Base-by-base conservation (phyloP, 139 green algal genomes). In the Chlorella ohadii region DNA sequence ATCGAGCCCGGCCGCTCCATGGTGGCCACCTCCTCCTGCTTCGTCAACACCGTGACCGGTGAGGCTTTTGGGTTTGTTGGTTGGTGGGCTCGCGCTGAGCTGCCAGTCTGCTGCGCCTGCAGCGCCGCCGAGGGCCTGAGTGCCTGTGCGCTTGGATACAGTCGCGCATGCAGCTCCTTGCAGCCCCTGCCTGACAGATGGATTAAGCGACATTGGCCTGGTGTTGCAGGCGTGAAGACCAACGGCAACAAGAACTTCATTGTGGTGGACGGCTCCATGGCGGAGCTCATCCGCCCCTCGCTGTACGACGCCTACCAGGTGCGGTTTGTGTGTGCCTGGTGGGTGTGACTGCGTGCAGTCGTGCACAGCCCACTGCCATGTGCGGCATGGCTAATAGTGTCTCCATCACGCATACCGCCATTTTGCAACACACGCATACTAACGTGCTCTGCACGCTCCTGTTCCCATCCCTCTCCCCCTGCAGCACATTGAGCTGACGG, bases 171-270 rank as follows among this genome's bases (percentile, higher is more conserved):
- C n/a, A n/a, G n/a, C n/a, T n/a, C n/a, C n/a, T n/a, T n/a, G n/a
- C n/a, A n/a, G n/a, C n/a, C n/a, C n/a, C n/a, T n/a, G n/a, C n/a
- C n/a, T n/a, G n/a, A n/a, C n/a, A n/a, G n/a, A n/a, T n/a, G n/a
- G n/a, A n/a, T n/a, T n/a, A n/a, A n/a, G n/a, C n/a, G n/a, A n/a
- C n/a, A n/a, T n/a, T n/a, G n/a, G n/a, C n/a, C n/a, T n/a, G n/a
- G n/a, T n/a, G n/a, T 31, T 56, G 92, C 90, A 88, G 95, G 96
- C 77, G 90, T 94, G 20, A 99, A 99, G 92, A 97, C 95, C 81
- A 99, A 99, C 88, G 96, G 96, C 88, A 97, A 91, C 91, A 99
- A 99, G 89, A 92, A 98, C 82, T 99, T 99, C 89, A 93, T 98
- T 55, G 96, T 99, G 0, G 87, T 99, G 2, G 96, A 99, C 87